Conservation (phyloP, 768 basidiomycete genomes). For the Candolleomyces aberdarensis region DNA sequence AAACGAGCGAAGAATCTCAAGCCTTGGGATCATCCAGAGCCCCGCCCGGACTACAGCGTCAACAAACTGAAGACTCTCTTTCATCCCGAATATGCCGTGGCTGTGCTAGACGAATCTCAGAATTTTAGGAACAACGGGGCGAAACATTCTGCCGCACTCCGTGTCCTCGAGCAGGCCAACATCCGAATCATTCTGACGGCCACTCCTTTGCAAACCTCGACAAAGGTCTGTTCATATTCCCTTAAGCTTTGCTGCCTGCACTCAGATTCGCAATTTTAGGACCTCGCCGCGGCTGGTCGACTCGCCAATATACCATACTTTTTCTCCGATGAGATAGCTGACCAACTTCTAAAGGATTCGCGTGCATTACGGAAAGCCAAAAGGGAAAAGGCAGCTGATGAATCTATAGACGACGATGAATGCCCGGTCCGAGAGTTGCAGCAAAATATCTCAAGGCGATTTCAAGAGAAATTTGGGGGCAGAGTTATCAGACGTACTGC, state of each 20-base stretch:
- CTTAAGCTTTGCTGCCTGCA: background rate
- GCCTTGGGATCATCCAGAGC: constrained; percentile 8
- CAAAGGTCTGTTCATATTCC: constrained; percentile 17
- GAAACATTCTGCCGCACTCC: constrained; percentile 13
- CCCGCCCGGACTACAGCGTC: background rate
- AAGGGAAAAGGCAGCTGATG: background rate
- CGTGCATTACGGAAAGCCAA: background rate
- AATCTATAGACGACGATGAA: background rate
- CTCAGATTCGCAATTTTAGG: background rate
- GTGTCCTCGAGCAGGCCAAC: constrained; percentile 7
- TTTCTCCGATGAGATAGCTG: constrained; percentile 2
- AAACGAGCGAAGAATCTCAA: background rate
- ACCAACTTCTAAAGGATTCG: constrained; percentile 2
- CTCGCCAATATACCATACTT: constrained; percentile 24
- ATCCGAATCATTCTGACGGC: constrained; percentile 18
- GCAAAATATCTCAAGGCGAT: constrained; percentile 3
- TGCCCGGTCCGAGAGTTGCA: constrained; percentile 11
- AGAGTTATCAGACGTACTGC: constrained; percentile 19
- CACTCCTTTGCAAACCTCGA: constrained; percentile 22
- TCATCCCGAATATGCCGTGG: constrained; percentile 13
- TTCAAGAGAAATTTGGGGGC: constrained; percentile 16
- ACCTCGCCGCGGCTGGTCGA: constrained; percentile 21
- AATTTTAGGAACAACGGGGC: constrained; percentile 16
- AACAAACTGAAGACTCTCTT: constrained; percentile 10
- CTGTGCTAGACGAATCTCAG: constrained; percentile 21